Conservation (phyloP, 2,329 filamentous ascomycete genomes). For the Teratosphaeria gauchensis region DNA sequence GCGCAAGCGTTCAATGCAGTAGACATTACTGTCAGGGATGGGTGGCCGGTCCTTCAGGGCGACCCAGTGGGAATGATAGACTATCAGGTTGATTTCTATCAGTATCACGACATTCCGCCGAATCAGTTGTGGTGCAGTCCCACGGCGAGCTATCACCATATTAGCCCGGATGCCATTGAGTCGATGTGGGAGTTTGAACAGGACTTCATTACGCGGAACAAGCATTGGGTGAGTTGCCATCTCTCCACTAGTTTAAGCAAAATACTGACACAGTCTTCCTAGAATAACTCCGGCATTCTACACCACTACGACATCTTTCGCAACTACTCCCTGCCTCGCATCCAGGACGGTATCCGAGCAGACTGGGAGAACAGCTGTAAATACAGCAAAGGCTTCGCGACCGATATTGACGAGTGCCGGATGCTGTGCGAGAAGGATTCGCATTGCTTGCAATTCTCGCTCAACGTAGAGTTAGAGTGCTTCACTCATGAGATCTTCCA, state of each 20-base stretch:
- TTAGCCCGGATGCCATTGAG: conserved; percentile 15
- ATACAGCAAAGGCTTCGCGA: conserved; percentile 7
- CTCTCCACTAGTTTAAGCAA: not conserved
- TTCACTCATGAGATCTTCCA: conserved; percentile 4
- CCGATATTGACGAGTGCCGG: conserved; percentile 15
- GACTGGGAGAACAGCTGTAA: conserved; percentile 21
- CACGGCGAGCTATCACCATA: conserved; percentile 28
- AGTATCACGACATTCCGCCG: conserved; percentile 3
- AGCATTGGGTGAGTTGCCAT: not conserved
- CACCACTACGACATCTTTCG: conserved; percentile 23
- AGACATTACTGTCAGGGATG: conserved; percentile 33
- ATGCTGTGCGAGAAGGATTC: conserved; percentile 11
- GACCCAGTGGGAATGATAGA: conserved; percentile 32
- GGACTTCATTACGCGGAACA: conserved; percentile 10
- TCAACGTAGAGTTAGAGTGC: conserved; percentile 1
- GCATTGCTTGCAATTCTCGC: conserved; percentile 18
- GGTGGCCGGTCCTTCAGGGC: conserved; percentile 35
- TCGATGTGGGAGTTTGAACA: conserved; percentile 23
- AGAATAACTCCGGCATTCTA: conserved; percentile 5
- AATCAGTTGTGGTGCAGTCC: conserved; percentile 34
- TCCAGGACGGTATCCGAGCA: not conserved
- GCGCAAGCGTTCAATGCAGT: conserved; percentile 38
- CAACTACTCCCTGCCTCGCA: conserved; percentile 15
- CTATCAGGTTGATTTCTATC: conserved; percentile 16
- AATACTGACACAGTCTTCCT: not conserved